phyloP scores from a whole-genome alignment of 306 rosid species.

The Rosa lucieae region DNA sequence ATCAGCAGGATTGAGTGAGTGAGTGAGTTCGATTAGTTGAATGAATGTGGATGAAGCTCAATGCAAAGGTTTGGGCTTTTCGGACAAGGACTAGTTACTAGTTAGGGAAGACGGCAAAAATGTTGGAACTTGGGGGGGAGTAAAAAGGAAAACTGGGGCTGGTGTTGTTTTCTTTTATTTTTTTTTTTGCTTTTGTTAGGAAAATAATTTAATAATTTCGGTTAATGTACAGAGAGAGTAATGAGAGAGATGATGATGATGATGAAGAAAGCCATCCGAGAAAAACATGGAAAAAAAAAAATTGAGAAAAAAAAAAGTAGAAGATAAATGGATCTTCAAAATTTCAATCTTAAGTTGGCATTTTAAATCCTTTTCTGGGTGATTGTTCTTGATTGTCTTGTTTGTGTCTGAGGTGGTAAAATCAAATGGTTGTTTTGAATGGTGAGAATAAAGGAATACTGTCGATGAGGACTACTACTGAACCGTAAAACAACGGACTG shows the following conservation, averaged over 20 bases:
- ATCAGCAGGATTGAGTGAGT: slow-evolving; percentile 59
- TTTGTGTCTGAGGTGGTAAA: neutral
- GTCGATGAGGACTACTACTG: neutral
- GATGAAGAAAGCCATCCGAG: neutral
- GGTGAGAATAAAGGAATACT: neutral
- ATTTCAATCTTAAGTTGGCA: slow-evolving; percentile 11
- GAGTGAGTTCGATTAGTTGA: neutral
- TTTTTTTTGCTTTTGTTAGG: slow-evolving; percentile 19
- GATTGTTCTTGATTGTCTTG: neutral
- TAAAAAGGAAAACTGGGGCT: neutral
- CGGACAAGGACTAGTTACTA: neutral
- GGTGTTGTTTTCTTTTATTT: slow-evolving; percentile 7
- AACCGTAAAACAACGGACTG: neutral
- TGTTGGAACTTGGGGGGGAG: neutral
- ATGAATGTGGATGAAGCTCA: slow-evolving; percentile 1
- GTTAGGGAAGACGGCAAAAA: slow-evolving; percentile 6
- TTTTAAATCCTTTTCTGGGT: neutral
- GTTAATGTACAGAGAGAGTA: slow-evolving; percentile 63
- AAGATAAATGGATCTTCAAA: slow-evolving; percentile 5
- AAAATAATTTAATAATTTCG: slow-evolving; percentile 52
- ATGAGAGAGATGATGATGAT: slow-evolving; percentile 11
- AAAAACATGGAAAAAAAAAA: neutral
- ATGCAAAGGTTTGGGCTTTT: neutral
- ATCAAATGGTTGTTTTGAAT: neutral
- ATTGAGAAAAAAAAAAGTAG: neutral